Evolutionary conservation across 306 rosid species (phyloP).

Genomic region (Medicago lupulina): DNA sequence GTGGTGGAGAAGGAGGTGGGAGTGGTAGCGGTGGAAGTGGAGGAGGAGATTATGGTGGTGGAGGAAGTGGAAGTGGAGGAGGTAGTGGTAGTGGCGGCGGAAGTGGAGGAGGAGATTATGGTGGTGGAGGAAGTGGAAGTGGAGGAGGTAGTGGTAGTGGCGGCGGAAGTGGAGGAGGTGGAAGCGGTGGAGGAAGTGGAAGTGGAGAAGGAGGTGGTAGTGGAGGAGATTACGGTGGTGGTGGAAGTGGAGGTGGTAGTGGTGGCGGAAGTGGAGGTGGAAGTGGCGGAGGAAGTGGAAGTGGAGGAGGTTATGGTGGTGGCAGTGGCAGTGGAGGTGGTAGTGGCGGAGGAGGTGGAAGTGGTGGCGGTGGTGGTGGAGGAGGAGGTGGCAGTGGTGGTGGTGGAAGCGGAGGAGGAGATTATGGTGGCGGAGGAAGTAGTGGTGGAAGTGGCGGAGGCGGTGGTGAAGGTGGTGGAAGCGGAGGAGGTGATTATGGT

Average conservation of each 20-base stretch:
- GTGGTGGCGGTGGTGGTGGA: neutral
- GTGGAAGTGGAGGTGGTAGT: neutral
- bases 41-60: neutral
- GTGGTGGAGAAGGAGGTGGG: neutral
- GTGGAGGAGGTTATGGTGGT: neutral
- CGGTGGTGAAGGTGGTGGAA: neutral
- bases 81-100: neutral
- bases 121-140: neutral
- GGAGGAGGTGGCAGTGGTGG: neutral
- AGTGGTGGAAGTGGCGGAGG: neutral
- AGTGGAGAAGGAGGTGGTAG: neutral
- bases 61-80: neutral
- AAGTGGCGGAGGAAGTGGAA: neutral
- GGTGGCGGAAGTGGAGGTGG: neutral
- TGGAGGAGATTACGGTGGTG: constrained; percentile 5
- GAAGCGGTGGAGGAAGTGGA: neutral
- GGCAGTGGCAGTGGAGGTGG: neutral
- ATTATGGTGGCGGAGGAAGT: neutral
- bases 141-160: neutral
- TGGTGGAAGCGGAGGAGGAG: neutral
- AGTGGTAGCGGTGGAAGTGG: neutral
- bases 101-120: neutral
- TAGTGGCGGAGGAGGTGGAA: neutral
- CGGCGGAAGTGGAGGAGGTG: neutral
- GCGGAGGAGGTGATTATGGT: neutral